Evolutionary conservation across 2,329 filamentous ascomycete species (phyloP), one percentile per base, ranked within the genome.

Genomic region (Chalaropsis thielavioides): DNA sequence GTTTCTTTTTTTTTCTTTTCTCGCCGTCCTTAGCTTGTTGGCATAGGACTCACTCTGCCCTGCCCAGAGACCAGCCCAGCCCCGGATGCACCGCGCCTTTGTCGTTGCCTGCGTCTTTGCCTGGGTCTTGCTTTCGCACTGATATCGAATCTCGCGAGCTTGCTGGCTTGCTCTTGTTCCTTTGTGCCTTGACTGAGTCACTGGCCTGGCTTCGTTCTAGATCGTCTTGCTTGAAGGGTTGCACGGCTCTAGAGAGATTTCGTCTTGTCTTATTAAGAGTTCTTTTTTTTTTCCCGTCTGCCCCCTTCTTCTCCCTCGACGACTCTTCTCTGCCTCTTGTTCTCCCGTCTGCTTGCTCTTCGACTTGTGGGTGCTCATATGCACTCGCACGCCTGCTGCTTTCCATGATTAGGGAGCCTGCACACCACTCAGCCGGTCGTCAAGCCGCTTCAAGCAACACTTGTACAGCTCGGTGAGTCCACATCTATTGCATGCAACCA

Each of bases 381-480:
- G 66, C 69, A 67, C 68, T 69, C 69, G 69, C 71, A 73, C 74
- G 72, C 72, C 72, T 72, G 71, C 61, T 64, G 31, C 46, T 67
- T 59, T 64, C 56, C 58, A 67, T 67, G 65, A 61, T 67, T 59
- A 67, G 65, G 58, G 65, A 67, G 41, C 65, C 65, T 40, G 51
- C 31, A 49, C 54, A 61, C 10, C 56, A 67, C 22, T 56, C 19
- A 35, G 62, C 44, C 51, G 65, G 65, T 62, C 65, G 35, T 58
- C 65, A 46, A 44, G 51, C 58, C 58, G 56, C 58, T 60, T 58
- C 31, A 38, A 67, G 38, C 11, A 67, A 38, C 31, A 61, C 65
- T 31, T 62, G 62, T 13, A 59, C 65, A 19, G 56, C 31, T 11
- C 41, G 65, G 54, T 58, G 54, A 58, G 54, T 58, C 54, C 27